A percentile compares a stretch with the other conserved stretches of the same genome.
These are phyloP conservation scores for Penicillium arizonense DNA, from an alignment of 495 filamentous ascomycete species.

Conservation along the genomic window DNA sequence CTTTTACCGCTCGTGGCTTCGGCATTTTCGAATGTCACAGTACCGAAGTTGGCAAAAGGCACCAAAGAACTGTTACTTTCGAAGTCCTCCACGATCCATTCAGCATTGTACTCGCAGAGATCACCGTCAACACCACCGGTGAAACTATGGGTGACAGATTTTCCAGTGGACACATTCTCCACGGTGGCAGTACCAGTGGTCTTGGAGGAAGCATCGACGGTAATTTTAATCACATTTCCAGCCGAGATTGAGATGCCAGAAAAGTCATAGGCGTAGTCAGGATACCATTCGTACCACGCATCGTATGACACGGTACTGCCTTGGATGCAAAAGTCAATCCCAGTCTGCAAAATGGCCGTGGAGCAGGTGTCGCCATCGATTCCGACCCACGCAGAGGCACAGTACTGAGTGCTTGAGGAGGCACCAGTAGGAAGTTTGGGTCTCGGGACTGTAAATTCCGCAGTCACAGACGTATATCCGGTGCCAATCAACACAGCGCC, in stretches of 20 bases:
- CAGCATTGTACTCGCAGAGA: conserved; percentile 45
- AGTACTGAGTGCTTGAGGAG: conserved; percentile 39
- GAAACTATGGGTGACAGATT: conserved; percentile 48
- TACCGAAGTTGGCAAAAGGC: conserved; percentile 53
- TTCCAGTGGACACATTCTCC: conserved; percentile 50
- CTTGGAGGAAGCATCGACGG: conserved; percentile 44
- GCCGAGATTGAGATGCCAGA: conserved; percentile 45
- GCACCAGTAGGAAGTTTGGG: conserved; percentile 42
- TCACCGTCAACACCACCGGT: conserved; percentile 23
- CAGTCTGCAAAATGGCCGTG: conserved; percentile 55
- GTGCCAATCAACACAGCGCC: conserved; percentile 49
- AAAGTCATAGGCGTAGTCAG: conserved; percentile 53
- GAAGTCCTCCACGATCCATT: conserved; percentile 65
- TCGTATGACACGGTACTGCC: conserved; percentile 35
- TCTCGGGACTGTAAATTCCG: conserved; percentile 48
- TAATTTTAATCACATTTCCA: conserved; percentile 52
- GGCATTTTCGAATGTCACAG: conserved; percentile 44
- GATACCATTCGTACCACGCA: conserved; percentile 64
- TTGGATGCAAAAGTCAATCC: conserved; percentile 51
- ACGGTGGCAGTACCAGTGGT: conserved; percentile 48
- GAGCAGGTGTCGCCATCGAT: conserved; percentile 55
- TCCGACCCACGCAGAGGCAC: conserved; percentile 58
- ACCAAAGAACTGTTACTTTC: conserved; percentile 38
- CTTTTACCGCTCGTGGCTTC: conserved; percentile 22
- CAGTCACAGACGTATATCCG: conserved; percentile 47